phyloP scores from a whole-genome alignment of 352 stramenopile genomes.

The Phytophthora niederhauseri region DNA sequence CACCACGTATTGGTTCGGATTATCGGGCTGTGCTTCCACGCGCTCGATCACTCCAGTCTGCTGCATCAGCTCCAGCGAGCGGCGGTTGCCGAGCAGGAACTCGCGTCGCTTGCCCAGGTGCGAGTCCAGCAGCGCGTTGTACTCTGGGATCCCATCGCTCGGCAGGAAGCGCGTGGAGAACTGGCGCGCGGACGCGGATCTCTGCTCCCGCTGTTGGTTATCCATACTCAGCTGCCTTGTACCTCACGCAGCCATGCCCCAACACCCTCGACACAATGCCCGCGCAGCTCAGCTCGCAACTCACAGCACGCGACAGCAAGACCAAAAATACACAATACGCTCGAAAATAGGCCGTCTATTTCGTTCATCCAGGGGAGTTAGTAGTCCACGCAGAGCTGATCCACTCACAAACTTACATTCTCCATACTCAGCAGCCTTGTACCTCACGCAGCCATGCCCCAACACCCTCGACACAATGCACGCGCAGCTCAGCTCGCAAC shows the following conservation, averaged over 20 bases:
- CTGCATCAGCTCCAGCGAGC: slow-evolving; percentile 61
- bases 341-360: slow-evolving; percentile 39
- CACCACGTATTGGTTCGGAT: slow-evolving; percentile 77
- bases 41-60: slow-evolving; percentile 66
- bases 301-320: neutral
- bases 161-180: slow-evolving; percentile 76
- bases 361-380: slow-evolving; percentile 7
- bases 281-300: neutral
- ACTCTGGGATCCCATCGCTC: slow-evolving; percentile 69
- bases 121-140: slow-evolving; percentile 71
- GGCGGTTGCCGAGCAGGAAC: slow-evolving; percentile 67
- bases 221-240: slow-evolving; percentile 21
- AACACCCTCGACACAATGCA: slow-evolving; percentile 4
- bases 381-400: neutral
- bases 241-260: slow-evolving; percentile 22
- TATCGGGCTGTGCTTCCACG: slow-evolving; percentile 50
- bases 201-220: slow-evolving; percentile 17
- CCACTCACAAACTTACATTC: slow-evolving; percentile 36
- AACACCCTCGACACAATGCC: slow-evolving; percentile 3
- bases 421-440: slow-evolving; percentile 21
- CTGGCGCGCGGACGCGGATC: slow-evolving; percentile 11
- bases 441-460: slow-evolving; percentile 22
- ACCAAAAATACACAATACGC: slow-evolving; percentile 27
- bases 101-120: slow-evolving; percentile 68
- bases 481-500: neutral